Base-by-base conservation (phyloP, 192 early-diverging fungal genomes). In the Linnemannia elongata region DNA sequence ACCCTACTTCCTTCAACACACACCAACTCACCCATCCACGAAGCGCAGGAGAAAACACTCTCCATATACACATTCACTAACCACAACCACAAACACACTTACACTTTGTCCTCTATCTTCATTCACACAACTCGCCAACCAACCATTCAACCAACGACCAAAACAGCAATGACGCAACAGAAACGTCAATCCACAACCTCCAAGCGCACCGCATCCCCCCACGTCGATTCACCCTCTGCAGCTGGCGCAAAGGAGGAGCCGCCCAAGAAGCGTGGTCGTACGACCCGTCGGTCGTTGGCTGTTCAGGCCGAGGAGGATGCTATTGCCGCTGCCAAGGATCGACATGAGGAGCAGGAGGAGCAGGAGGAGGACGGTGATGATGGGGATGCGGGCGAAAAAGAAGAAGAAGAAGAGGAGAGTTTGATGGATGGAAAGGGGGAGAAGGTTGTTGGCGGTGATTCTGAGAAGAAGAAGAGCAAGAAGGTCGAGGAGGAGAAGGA, bases 221-320 rank as follows among this genome's bases (percentile, higher is more conserved):
- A 33, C 12, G 30, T 17, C n/a, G 30, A 33, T 13, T 66, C 60
- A 12, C 9, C 60, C 13, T 33, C 60, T 66, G 27, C 10, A 30
- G 27, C 57, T n/a, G 57, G 57, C 27, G 2, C 10, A 10, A 30
- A 66, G 27, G 30, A 30, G 60, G 60, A 66, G 60, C 60, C 60
- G 1, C 60, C 60, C 30, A 66, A 66, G 60, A 66, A 66, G 60
- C 60, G 60, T 66, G 60, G 60, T 33, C 60, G 60, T 33, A 66
- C 30, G 13, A 66, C 60, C 35, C 60, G 60, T 33, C 30, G 60
- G 60, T 66, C 60, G 2, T 9, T 66, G 60, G 60, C 60, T 13
- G 24, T 35, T 30, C 60, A 66, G 60, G 60, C 60, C 10, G 60
- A 66, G 12, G 60, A 66, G 60, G 60, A 66, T 66, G 60, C 60